Conservation (phyloP, 139 green algal genomes). For the Chlamydomonas schloesseri region DNA sequence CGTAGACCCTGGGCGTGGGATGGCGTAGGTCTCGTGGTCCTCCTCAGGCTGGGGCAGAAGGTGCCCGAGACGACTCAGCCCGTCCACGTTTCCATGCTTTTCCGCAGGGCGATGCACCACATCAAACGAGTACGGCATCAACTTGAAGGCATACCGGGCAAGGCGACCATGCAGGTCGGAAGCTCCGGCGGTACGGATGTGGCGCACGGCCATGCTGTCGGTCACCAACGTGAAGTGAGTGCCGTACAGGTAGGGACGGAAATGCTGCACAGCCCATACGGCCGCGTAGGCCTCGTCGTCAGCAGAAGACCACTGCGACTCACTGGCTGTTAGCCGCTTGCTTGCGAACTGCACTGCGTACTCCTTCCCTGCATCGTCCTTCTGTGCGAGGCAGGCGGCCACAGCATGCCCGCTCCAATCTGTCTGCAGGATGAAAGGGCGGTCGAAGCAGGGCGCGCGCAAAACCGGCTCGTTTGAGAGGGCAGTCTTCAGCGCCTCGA, state of each 20-base stretch:
- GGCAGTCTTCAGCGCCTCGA: background rate
- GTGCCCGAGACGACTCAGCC: background rate
- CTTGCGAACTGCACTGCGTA: background rate
- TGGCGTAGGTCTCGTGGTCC: too few relatives aligned
- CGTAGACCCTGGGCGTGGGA: too few relatives aligned
- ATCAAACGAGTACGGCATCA: conserved; percentile 43
- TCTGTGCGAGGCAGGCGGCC: background rate
- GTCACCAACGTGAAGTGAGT: conserved; percentile 40
- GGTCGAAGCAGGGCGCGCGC: background rate
- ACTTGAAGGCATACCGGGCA: conserved; percentile 39
- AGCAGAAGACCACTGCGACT: conserved; percentile 25
- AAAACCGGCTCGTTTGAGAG: background rate
- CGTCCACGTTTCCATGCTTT: conserved; percentile 30
- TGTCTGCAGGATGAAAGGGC: background rate
- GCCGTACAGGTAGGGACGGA: conserved; percentile 45
- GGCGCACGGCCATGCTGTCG: conserved; percentile 37
- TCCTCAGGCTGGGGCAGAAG: background rate
- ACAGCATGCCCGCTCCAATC: background rate
- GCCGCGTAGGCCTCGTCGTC: conserved; percentile 43
- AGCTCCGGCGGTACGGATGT: conserved; percentile 15
- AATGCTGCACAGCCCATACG: conserved; percentile 31
- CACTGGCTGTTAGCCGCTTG: background rate
- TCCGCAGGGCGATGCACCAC: background rate
- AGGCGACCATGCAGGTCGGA: conserved; percentile 9
- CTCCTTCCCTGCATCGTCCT: background rate